A percentile compares a stretch with the other conserved stretches of the same genome.
Conservation (phyloP, 495 filamentous ascomycete genomes). For the Chaetomium fimeti region DNA sequence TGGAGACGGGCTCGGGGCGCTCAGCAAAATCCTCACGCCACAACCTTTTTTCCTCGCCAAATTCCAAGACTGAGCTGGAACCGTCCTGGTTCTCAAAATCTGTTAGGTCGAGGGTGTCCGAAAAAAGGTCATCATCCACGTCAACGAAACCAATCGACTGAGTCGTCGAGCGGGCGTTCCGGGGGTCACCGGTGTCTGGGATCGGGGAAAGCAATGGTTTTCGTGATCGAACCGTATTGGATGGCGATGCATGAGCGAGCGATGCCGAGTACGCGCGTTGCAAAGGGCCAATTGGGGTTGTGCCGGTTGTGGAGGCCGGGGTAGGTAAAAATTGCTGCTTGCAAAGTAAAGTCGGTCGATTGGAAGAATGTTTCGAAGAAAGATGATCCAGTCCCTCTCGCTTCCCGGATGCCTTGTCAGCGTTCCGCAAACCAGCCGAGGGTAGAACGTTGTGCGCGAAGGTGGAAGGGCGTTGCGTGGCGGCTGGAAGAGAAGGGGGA, state of each 20-base stretch:
- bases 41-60: constrained; percentile 49
- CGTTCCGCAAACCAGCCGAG: not conserved
- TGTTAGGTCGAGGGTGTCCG: constrained; percentile 70
- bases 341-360: constrained; percentile 17
- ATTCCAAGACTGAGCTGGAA: constrained; percentile 45
- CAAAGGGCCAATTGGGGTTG: constrained; percentile 31
- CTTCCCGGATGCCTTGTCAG: constrained; percentile 1
- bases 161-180: not conserved
- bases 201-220: constrained; percentile 8
- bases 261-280: constrained; percentile 39
- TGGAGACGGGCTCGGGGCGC: constrained; percentile 41
- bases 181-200: not conserved
- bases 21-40: constrained; percentile 59
- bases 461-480: not conserved
- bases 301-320: constrained; percentile 35
- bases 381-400: not conserved
- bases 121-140: constrained; percentile 33
- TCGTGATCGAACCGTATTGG: constrained; percentile 2
- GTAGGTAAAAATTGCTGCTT: constrained; percentile 39
- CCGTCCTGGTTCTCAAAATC: constrained; percentile 49
- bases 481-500: not conserved
- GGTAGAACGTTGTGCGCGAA: not conserved
- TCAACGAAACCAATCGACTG: constrained; percentile 9
- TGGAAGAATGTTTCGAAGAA: constrained; percentile 24
- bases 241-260: constrained; percentile 20